A percentile compares a stretch with the other conserved stretches of the same genome.
Evolutionary conservation across 805 yeast genomes (phyloP).

Genomic region (Metschnikowia drakensbergensis): DNA sequence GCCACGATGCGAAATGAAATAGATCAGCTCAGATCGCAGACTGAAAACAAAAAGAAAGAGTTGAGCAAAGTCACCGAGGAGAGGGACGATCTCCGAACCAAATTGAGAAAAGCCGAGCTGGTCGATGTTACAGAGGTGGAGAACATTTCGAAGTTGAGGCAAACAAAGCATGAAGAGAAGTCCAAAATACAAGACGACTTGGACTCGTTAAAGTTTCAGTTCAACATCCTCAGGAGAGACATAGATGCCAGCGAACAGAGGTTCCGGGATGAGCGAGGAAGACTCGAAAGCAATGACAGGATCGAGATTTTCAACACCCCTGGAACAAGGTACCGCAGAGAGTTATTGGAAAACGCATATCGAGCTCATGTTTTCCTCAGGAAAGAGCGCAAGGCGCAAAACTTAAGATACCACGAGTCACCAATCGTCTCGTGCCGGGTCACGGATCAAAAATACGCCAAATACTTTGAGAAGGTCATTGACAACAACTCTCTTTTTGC

Average conservation of each 20-base stretch:
- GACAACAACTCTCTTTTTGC: slow-evolving; percentile 54
- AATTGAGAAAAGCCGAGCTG: slow-evolving; percentile 5
- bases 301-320: slow-evolving; percentile 41
- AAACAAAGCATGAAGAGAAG: slow-evolving; percentile 16
- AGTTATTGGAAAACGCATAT: slow-evolving; percentile 40
- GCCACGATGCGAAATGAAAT: slow-evolving; percentile 11
- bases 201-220: slow-evolving; percentile 8
- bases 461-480: slow-evolving; percentile 55
- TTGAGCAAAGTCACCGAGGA: slow-evolving; percentile 11
- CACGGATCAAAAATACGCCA: slow-evolving; percentile 45
- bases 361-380: slow-evolving; percentile 34
- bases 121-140: slow-evolving; percentile 10
- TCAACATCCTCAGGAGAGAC: slow-evolving; percentile 9
- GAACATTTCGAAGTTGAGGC: slow-evolving; percentile 7
- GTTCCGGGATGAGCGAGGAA: slow-evolving; percentile 13
- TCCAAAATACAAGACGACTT: slow-evolving; percentile 28
- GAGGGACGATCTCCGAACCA: slow-evolving; percentile 7
- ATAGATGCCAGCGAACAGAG: slow-evolving; percentile 8
- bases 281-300: slow-evolving; percentile 41
- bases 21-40: slow-evolving; percentile 12
- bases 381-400: slow-evolving; percentile 31
- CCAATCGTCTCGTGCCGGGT: slow-evolving; percentile 65
- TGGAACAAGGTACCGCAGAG: slow-evolving; percentile 26
- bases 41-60: slow-evolving; percentile 13
- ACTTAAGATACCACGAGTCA: slow-evolving; percentile 61